Evolutionary conservation across 371 early-diverging fungal genomes (phyloP).

Genomic region (Circinella minor): DNA sequence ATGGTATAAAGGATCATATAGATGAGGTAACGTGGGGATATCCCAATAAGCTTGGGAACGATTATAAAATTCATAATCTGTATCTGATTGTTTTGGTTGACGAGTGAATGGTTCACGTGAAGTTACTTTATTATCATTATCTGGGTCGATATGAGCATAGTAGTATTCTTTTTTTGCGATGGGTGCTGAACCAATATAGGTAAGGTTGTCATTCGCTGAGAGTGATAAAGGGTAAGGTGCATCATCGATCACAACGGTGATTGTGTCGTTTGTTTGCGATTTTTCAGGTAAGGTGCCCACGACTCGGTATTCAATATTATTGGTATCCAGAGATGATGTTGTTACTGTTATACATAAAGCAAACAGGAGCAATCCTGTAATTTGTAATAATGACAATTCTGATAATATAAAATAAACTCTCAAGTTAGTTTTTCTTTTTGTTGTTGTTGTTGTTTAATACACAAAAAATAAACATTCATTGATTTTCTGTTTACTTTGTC

Average conservation of each 20-base stretch:
- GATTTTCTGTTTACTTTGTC: too few relatives aligned
- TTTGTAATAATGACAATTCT: background rate
- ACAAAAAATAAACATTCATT: too few relatives aligned
- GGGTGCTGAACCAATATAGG: conserved; percentile 21
- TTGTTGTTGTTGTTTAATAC: too few relatives aligned
- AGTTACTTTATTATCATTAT: background rate
- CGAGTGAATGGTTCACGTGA: conserved; percentile 18
- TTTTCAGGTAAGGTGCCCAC: background rate
- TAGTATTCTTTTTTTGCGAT: conserved; percentile 20
- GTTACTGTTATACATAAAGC: too few relatives aligned
- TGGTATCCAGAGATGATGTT: too few relatives aligned
- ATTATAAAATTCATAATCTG: conserved; percentile 30
- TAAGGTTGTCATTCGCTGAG: background rate
- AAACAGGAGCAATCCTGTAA: too few relatives aligned
- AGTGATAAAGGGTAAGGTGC: conserved; percentile 10
- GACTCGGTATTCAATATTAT: background rate
- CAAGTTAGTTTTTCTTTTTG: too few relatives aligned
- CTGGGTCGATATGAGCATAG: background rate
- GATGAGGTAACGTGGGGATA: conserved; percentile 7
- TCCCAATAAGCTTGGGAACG: conserved; percentile 15
- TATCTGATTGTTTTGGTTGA: background rate
- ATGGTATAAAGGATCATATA: conserved; percentile 20
- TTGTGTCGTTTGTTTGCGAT: background rate
- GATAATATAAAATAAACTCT: too few relatives aligned
- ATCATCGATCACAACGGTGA: conserved; percentile 22